These are phyloP conservation scores for Pichia ethanolica DNA, from an alignment of 805 yeast genomes.

Conservation along the genomic window DNA sequence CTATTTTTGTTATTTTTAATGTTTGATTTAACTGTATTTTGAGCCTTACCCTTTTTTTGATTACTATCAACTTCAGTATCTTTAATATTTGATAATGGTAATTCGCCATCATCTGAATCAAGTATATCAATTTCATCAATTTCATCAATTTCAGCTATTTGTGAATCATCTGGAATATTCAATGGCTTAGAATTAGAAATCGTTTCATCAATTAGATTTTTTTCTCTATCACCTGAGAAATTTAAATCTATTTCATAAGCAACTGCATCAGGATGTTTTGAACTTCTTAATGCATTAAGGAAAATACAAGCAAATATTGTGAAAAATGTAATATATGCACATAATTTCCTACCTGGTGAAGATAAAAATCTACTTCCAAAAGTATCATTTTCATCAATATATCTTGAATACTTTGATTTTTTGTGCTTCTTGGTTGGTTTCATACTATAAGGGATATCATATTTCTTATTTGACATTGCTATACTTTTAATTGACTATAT, in stretches of 20 bases:
- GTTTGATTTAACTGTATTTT: too few species aligned
- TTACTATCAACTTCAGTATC: too few species aligned
- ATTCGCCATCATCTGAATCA: slow-evolving; percentile 7
- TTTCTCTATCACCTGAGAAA: neutral
- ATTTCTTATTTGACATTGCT: slow-evolving; percentile 6
- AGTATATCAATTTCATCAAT: slow-evolving; percentile 6
- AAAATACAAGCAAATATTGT: slow-evolving; percentile 9
- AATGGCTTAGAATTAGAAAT: too few species aligned
- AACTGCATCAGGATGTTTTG: neutral
- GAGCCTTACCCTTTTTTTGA: too few species aligned
- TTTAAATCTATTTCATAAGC: slow-evolving; percentile 12
- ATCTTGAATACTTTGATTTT: slow-evolving; percentile 21
- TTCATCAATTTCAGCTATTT: neutral
- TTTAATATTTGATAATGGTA: too few species aligned
- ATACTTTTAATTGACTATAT: neutral
- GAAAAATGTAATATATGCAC: slow-evolving; percentile 9
- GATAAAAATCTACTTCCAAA: slow-evolving; percentile 20
- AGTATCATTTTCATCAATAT: slow-evolving; percentile 3
- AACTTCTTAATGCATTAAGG: slow-evolving; percentile 5
- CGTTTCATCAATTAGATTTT: slow-evolving; percentile 3
- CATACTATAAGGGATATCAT: slow-evolving; percentile 33
- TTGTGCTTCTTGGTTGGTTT: slow-evolving; percentile 14
- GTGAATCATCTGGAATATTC: too few species aligned
- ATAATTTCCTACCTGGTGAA: slow-evolving; percentile 21
- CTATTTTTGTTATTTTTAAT: neutral